Conservation (phyloP, 148 eudicot species). For the Diospyros lotus region DNA sequence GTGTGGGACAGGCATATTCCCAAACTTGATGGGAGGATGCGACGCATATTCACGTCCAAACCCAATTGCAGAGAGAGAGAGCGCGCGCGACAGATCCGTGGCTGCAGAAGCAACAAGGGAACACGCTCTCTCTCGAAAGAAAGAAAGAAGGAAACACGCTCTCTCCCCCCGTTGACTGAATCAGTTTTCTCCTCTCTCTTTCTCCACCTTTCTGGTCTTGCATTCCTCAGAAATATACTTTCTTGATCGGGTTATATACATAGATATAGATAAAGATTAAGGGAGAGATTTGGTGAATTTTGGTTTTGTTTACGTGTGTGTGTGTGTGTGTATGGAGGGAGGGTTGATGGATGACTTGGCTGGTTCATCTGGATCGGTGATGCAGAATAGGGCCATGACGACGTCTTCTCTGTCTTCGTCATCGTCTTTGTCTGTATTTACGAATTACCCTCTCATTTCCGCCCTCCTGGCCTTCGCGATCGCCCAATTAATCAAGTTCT, state of each 20-base stretch:
- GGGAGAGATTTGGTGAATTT: background rate
- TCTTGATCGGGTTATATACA: background rate
- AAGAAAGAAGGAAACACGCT: too few relatives aligned
- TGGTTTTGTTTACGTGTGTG: background rate
- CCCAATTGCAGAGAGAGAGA: too few relatives aligned
- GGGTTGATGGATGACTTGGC: conserved; percentile 16
- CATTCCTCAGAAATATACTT: background rate
- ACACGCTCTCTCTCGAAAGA: too few relatives aligned
- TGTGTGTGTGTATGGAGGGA: background rate
- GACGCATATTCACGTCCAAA: too few relatives aligned
- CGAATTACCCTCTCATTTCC: conserved; percentile 27
- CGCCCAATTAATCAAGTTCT: conserved; percentile 28
- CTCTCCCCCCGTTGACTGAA: background rate
- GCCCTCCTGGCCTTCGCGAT: conserved; percentile 30
- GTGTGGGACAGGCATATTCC: too few relatives aligned
- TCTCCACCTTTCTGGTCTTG: background rate
- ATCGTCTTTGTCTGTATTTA: conserved; percentile 15
- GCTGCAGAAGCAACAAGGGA: too few relatives aligned
- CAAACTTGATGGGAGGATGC: too few relatives aligned
- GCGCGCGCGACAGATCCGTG: too few relatives aligned
- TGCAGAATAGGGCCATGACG: background rate
- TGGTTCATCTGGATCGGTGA: conserved; percentile 16
- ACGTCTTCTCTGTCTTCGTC: conserved; percentile 2
- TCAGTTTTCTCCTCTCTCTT: background rate
- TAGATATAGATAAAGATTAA: background rate